These are phyloP conservation scores for Zygosaccharomyces kombuchaensis DNA, from an alignment of 805 yeast genomes.

Conservation along the genomic window DNA sequence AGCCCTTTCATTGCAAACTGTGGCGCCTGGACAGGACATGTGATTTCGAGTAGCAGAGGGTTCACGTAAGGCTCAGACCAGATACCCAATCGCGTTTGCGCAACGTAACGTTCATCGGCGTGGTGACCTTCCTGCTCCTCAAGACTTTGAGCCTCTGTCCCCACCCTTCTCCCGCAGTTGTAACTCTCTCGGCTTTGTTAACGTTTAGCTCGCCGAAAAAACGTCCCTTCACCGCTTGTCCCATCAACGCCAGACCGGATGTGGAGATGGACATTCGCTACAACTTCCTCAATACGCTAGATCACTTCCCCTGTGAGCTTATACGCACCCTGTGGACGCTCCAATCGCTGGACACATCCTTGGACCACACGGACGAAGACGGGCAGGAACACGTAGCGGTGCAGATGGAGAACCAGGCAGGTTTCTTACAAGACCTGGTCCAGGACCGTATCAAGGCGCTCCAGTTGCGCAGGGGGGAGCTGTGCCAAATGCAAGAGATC, in stretches of 20 bases:
- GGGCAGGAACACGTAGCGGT: slow-evolving; percentile 9
- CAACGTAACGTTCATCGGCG: not conserved
- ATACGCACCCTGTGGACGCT: slow-evolving; percentile 40
- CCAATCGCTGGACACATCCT: slow-evolving; percentile 33
- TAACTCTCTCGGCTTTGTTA: too few relatives aligned
- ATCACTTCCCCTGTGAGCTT: slow-evolving; percentile 43
- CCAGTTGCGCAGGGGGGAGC: slow-evolving; percentile 9
- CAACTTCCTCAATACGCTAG: slow-evolving; percentile 37
- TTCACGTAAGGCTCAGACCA: too few relatives aligned
- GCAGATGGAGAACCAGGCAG: slow-evolving; percentile 15
- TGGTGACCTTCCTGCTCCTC: too few relatives aligned
- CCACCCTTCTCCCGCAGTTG: too few relatives aligned
- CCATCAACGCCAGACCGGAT: too few relatives aligned
- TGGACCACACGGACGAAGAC: slow-evolving; percentile 16
- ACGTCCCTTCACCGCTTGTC: too few relatives aligned
- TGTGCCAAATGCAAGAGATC: slow-evolving; percentile 9
- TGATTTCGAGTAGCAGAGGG: not conserved
- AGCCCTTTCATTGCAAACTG: not conserved
- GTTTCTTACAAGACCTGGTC: slow-evolving; percentile 13
- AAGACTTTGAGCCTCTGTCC: too few relatives aligned
- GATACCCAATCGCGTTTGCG: too few relatives aligned
- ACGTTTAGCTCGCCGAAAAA: too few relatives aligned
- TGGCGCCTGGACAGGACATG: not conserved
- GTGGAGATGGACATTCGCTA: slow-evolving; percentile 37
- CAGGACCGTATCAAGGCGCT: slow-evolving; percentile 11